These are phyloP conservation scores for Rhodosorus marinus DNA, from an alignment of 23 red algal species.

Conservation along the genomic window DNA sequence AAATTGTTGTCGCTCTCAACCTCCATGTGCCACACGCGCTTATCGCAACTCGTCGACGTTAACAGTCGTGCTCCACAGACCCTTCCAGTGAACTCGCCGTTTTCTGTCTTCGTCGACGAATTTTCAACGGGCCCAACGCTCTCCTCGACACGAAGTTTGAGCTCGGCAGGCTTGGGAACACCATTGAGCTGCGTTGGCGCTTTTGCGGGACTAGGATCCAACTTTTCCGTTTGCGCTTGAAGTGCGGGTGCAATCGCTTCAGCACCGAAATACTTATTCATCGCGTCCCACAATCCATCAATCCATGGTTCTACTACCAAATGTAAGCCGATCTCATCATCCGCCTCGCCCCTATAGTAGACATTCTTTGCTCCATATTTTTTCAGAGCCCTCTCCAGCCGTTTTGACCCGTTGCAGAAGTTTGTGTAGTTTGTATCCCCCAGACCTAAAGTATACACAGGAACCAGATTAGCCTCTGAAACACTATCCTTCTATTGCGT, in stretches of 20 bases:
- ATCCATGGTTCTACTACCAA: constrained; percentile 55
- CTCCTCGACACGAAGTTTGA: background rate
- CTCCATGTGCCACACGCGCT: constrained; percentile 8
- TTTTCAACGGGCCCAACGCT: constrained; percentile 5
- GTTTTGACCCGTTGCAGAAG: constrained; percentile 68
- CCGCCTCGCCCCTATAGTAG: constrained; percentile 31
- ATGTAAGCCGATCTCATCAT: constrained; percentile 53
- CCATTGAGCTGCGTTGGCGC: background rate
- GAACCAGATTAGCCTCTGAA: background rate
- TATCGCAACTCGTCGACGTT: constrained; percentile 44
- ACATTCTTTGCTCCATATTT: constrained; percentile 36
- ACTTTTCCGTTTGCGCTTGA: background rate
- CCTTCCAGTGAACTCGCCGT: constrained; percentile 11
- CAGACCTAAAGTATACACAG: constrained; percentile 54
- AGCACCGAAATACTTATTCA: background rate
- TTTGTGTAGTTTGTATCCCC: constrained; percentile 69
- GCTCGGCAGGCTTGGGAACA: background rate
- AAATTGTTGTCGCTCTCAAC: constrained; percentile 16
- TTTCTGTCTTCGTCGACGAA: constrained; percentile 1
- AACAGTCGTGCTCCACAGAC: background rate
- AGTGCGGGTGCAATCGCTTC: background rate
- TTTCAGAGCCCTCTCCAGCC: constrained; percentile 24
- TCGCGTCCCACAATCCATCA: background rate
- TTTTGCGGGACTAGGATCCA: background rate
- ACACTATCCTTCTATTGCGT: background rate